These are phyloP conservation scores for Saccharum officinarum DNA, from an alignment of 176 grass and related monocot genomes.

Conservation along the genomic window DNA sequence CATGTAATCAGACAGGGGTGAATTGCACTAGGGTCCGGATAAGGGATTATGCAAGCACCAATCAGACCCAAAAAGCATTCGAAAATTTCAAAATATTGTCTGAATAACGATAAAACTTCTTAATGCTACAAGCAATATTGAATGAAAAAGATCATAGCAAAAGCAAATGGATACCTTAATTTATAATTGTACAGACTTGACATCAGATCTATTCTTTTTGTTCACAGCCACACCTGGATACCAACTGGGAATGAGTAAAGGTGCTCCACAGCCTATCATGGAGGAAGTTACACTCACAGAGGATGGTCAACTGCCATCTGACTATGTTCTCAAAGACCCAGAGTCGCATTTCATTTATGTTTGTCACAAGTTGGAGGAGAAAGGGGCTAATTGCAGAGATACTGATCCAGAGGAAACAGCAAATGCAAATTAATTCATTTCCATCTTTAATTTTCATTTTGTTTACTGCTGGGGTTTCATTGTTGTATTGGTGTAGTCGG, in stretches of 20 bases:
- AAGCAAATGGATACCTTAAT: neutral
- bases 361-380: constrained; percentile 53
- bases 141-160: neutral
- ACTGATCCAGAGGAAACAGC: neutral
- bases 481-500: neutral
- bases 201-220: constrained; percentile 16
- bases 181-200: neutral
- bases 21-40: too few species aligned
- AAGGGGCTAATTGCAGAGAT: constrained; percentile 6
- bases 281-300: constrained; percentile 67
- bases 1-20: neutral
- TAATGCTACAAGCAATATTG: neutral
- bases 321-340: constrained; percentile 80
- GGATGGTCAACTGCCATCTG: constrained; percentile 58
- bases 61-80: too few species aligned
- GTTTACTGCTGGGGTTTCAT: neutral
- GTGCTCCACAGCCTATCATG: constrained; percentile 33
- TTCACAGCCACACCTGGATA: constrained; percentile 56
- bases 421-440: neutral
- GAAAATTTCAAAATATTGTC: neutral
- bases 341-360: constrained; percentile 87
- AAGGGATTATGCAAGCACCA: too few species aligned
- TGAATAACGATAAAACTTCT: neutral
- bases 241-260: constrained; percentile 40
- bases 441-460: constrained; percentile 3